Conservation (phyloP, 169 alveolate genomes). For the Cryptosporidium andersoni region DNA sequence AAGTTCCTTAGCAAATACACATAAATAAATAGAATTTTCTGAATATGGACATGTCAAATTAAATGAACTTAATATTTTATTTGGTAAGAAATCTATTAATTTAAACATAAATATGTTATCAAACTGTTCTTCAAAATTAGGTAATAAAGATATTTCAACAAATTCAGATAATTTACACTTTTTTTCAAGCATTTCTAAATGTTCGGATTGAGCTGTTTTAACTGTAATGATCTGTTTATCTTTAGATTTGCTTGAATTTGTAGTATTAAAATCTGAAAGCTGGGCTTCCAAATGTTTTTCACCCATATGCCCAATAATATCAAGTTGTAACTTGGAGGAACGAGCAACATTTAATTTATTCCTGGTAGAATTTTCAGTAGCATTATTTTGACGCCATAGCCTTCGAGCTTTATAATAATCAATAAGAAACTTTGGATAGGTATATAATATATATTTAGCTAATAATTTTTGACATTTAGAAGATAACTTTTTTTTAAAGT, state of each 20-base stretch:
- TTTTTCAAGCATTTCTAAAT: slow-evolving; percentile 32
- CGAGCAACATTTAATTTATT: slow-evolving; percentile 26
- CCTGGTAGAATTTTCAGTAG: slow-evolving; percentile 6
- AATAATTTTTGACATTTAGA: slow-evolving; percentile 46
- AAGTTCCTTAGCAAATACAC: slow-evolving; percentile 7
- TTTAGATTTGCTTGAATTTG: slow-evolving; percentile 19
- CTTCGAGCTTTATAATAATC: slow-evolving; percentile 43
- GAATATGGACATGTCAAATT: slow-evolving; percentile 1
- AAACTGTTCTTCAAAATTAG: slow-evolving; percentile 26
- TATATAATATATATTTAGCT: slow-evolving; percentile 65
- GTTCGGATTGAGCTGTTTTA: slow-evolving; percentile 26
- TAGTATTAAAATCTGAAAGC: slow-evolving; percentile 19
- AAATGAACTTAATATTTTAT: not conserved
- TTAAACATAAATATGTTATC: slow-evolving; percentile 9
- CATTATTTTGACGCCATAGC: slow-evolving; percentile 26
- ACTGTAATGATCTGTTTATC: not conserved
- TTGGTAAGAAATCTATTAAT: slow-evolving; percentile 8
- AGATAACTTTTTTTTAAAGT: slow-evolving; percentile 26
- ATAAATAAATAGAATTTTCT: not conserved
- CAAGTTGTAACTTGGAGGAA: slow-evolving; percentile 48
- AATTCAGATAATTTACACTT: not conserved
- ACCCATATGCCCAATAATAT: slow-evolving; percentile 55
- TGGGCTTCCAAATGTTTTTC: slow-evolving; percentile 42
- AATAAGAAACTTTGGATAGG: slow-evolving; percentile 48
- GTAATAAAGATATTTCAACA: slow-evolving; percentile 8